Conservation (phyloP, 305 asterid species). For the Nicotiana rustica region DNA sequence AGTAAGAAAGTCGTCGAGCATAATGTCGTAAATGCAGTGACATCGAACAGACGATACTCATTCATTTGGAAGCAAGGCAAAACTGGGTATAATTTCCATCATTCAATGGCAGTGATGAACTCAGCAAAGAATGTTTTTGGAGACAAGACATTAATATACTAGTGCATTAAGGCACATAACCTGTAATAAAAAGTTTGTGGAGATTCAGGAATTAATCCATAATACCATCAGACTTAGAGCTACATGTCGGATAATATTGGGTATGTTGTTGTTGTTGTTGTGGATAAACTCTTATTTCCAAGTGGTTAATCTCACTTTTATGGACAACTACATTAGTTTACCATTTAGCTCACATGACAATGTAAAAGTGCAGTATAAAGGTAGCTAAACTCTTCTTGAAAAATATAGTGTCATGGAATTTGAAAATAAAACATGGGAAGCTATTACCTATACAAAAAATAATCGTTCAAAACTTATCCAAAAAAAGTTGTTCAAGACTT, state of each 20-base stretch:
- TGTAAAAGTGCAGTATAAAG: not conserved
- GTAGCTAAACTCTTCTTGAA: not conserved
- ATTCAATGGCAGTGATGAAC: not conserved
- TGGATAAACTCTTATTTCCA: not conserved
- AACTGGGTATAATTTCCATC: not conserved
- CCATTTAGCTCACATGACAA: not conserved
- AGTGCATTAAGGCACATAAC: not conserved
- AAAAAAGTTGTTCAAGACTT: no score
- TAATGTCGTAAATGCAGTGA: slow-evolving; percentile 4
- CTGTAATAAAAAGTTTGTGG: not conserved
- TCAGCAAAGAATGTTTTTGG: not conserved
- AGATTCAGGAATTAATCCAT: not conserved
- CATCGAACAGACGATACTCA: not conserved
- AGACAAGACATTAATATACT: not conserved
- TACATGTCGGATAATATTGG: not conserved
- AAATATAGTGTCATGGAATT: not conserved
- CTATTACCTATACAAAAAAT: not conserved
- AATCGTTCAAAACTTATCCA: no score
- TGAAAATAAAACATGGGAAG: not conserved
- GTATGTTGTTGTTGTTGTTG: no score
- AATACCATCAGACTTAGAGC: not conserved
- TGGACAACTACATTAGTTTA: not conserved
- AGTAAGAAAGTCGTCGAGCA: not conserved
- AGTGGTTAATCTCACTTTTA: not conserved
- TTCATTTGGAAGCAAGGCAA: not conserved